Evolutionary conservation across 83 land plant species (phyloP), one percentile per base, ranked within the genome.

Genomic region (Larix sibirica): DNA sequence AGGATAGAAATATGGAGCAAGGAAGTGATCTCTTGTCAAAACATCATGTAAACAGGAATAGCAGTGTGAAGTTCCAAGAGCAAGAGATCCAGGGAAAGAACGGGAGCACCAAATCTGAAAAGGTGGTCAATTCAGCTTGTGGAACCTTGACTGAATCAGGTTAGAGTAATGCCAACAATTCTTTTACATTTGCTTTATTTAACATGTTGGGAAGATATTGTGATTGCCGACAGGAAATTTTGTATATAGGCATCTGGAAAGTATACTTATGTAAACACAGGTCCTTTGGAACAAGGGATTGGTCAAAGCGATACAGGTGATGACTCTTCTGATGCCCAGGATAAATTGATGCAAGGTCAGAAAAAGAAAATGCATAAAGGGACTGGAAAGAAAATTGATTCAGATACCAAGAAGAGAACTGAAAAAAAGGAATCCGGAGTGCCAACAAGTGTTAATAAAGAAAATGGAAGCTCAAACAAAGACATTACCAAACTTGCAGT

Each of bases 221-320:
- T 42, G 44, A 42, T 42, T 42, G 44, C 44, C 44, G 66, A 63
- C n/a, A n/a, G 68, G 13, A 28, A 64, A 64, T 9, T 64, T 64
- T 24, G 23, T 64, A 23, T 18, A 24, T 64, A 64, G 12, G 68
- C 54, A 50, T 50, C 54, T 50, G 54, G 12, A 50, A 50, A 50
- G 68, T 7, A 64, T 64, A 64, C 68, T 64, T 24, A 64, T 64
- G 68, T 64, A 64, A 64, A 64, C 54, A 64, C 68, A 64, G 68
- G 68, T 64, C 31, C 13, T 64, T 24, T 24, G 14, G 28, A 64
- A 64, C 31, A 8, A 24, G 31, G 28, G 31, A 28, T 64, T 64
- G 24, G 12, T 64, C 14, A 31, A 7, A 64, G 68, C 12, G 68
- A 64, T 64, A 24, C 9, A 10, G 24, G 68, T 64, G 28, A 23